Base-by-base conservation (phyloP, 2,329 filamentous ascomycete genomes). In the Venturia nashicola region DNA sequence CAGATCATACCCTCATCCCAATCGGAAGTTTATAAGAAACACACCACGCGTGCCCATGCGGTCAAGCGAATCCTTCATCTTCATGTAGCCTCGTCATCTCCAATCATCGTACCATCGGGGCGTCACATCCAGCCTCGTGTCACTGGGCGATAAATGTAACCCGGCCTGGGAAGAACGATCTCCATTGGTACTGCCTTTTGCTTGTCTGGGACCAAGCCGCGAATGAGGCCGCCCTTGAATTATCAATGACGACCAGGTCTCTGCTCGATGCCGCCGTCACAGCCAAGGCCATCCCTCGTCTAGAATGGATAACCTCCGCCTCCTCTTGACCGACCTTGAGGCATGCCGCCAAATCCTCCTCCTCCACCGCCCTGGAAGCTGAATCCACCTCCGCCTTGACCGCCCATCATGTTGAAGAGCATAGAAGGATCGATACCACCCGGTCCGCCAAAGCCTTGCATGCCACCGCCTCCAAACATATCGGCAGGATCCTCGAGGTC, bases 401-500 rank as follows among this genome's bases (percentile, higher is more conserved):
- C 80, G 60, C 76, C 77, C 86, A 91, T 91, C 87, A 91, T 91
- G 76, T 87, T 90, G 78, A 91, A 91, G 34, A 92, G 78, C 68
- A 91, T 86, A 74, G 90, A 88, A 23, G 87, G 87, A 72, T 90
- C 86, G 72, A 92, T 90, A 70, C 79, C 51, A 44, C 65, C 62
- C 75, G 72, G 55, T 70, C 78, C 76, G 32, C 75, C 76, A 61
- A 73, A 72, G n/a, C 73, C 72, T 14, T 69, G 68, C 40, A 74
- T 73, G 62, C 70, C 70, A 27, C 71, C 71, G 27, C 76, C 75
- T 63, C 85, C 82, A 70, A 93, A 94, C 84, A 93, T 92, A 71
- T 97, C 92, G 61, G 86, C 83, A 3, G 90, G 89, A 72, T 97
- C 93, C 65, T 94, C 82, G 39, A 97, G 83, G 73, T 99, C 93